Evolutionary conservation across 768 basidiomycete genomes (phyloP), one percentile per base, ranked within the genome.

Genomic region (Boletus edulis): DNA sequence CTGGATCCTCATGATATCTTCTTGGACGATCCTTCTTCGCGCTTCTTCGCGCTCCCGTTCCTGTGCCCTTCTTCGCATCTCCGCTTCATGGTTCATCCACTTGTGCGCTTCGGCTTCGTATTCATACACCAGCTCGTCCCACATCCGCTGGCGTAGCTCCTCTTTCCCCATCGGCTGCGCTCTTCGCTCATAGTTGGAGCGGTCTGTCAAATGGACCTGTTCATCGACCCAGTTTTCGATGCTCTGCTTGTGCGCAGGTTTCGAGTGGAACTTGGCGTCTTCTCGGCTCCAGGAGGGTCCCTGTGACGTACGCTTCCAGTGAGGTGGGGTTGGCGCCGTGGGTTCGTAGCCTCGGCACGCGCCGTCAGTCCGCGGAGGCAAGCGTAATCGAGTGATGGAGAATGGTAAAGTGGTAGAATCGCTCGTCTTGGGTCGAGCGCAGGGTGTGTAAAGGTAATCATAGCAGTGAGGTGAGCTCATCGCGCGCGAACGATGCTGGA

Each of bases 161-260:
- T 72, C 71, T 55, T 62, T 65, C 15, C 56, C 71, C 56, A 62
- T 57, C 56, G 64, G 58, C 24, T 62, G 60, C 44, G 46, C 57
- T 57, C 67, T 52, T 57, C 67, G 56, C 51, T 56, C 60, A 37
- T 63, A 57, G 61, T 67, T 64, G 58, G 70, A 60, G 52, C 66
- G 62, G 38, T 72, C 70, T 11, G 62, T 57, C 39, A 74, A 62
- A 55, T 79, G 71, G 46, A 76, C 65, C 67, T 83, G 84, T 60
- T 83, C 77, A 45, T 77, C 68, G 46, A 88, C 81, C 87, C 89
- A 89, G 51, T 80, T 77, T 50, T 85, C 81, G 32, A 82, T 83
- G 61, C 77, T 81, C 63, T 74, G 75, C 58, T 73, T 76, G 56
- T 75, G 73, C 53, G 73, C 73, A 52, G 74, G 72, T 43, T 73